Evolutionary conservation across 2,329 filamentous ascomycete genomes (phyloP), one percentile per base, ranked within the genome.

Genomic region (Cladosporium oxysporum): DNA sequence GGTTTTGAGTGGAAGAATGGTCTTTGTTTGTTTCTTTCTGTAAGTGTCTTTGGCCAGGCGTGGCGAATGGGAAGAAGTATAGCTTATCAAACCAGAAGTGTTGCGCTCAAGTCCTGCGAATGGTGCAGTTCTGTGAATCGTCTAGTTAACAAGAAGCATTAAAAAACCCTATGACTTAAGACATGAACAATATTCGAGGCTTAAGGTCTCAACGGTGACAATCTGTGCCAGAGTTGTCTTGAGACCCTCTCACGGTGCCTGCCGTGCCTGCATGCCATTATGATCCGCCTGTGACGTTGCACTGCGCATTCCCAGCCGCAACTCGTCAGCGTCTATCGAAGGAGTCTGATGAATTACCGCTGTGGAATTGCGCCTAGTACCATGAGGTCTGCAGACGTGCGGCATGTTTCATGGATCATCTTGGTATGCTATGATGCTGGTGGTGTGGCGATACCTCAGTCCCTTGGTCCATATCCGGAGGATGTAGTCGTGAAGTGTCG

Each of bases 281-380:
- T 52, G 49, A 52, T 52, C 26, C 49, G 49, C 23, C 14, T 52
- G 49, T 52, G 49, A 52, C 49, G 49, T 29, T 52, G 14, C 11
- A 18, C 23, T 29, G 23, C 49, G 18, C 18, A 5, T 44, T 11
- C 6, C 41, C 41, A 44, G 41, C 4, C 18, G 8, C 8, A 10
- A 8, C 41, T 44, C 41, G 41, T 44, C 41, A 44, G 41, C 41
- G 7, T 44, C 41, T 18, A 44, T 44, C 41, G 18, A 21, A 44
- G 41, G 1, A 18, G 0, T 16, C 8, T 6, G 8, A 21, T 3
- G 2, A 7, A 8, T n/a, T 3, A 44, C 2, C 3, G 3, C 7
- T 21, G 41, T 44, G 3, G 5, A 1, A 21, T 21, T n/a, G 41
- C 18, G 41, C 18, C 8, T 18, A 10, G 7, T 44, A 2, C 6